These are phyloP conservation scores for Schoenoplectus tabernaemontani DNA, from an alignment of 202 grass and related monocot species.

Conservation along the genomic window DNA sequence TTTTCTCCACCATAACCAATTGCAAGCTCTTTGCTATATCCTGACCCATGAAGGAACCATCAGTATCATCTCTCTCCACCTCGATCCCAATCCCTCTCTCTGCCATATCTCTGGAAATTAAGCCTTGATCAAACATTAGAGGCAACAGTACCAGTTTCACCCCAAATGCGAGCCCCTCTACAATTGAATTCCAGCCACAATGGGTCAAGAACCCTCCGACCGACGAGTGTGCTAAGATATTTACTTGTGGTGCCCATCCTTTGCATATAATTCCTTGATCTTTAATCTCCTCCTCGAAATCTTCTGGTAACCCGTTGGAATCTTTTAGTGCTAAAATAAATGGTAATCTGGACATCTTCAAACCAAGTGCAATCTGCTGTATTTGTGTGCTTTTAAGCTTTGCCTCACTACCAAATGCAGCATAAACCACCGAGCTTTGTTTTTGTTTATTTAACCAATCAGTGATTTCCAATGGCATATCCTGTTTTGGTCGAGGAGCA, in stretches of 20 bases:
- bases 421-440: slow-evolving; percentile 44
- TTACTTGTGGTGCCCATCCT: slow-evolving; percentile 58
- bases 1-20: slow-evolving; percentile 40
- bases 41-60: slow-evolving; percentile 39
- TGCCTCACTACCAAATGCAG: slow-evolving; percentile 71
- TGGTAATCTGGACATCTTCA: slow-evolving; percentile 45
- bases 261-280: slow-evolving; percentile 35
- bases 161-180: slow-evolving; percentile 47
- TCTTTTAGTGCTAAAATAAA: slow-evolving; percentile 64
- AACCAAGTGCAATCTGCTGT: slow-evolving; percentile 42
- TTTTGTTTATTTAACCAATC: slow-evolving; percentile 41
- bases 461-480: slow-evolving; percentile 4
- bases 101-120: slow-evolving; percentile 51
- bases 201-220: slow-evolving; percentile 69
- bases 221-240: slow-evolving; percentile 43
- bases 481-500: slow-evolving; percentile 26
- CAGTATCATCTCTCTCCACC: slow-evolving; percentile 39
- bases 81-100: slow-evolving; percentile 45
- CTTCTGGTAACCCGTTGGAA: slow-evolving; percentile 30
- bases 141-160: slow-evolving; percentile 49
- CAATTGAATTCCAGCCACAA: slow-evolving; percentile 55
- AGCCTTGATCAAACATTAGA: slow-evolving; percentile 58
- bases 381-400: slow-evolving; percentile 45
- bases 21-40: slow-evolving; percentile 42
- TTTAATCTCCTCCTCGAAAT: slow-evolving; percentile 32